phyloP scores from a whole-genome alignment of 768 basidiomycete genomes.

The Pholiota conissans region DNA sequence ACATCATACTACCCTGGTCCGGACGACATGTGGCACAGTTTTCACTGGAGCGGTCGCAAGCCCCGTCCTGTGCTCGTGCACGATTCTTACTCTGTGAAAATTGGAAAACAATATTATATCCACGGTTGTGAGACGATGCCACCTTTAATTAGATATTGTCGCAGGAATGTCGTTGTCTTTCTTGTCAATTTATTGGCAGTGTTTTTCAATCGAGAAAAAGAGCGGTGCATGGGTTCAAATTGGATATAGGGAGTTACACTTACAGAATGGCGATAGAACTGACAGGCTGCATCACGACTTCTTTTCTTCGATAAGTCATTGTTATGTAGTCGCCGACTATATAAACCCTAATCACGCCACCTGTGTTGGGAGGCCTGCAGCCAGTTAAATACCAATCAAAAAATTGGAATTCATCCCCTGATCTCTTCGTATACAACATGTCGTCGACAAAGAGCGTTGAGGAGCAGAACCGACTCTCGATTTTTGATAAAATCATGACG shows the following conservation, averaged over 20 bases:
- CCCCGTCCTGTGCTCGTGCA: too few relatives aligned
- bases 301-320: not conserved
- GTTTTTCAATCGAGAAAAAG: not conserved
- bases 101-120: not conserved
- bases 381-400: not conserved
- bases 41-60: too few relatives aligned
- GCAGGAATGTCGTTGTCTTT: not conserved
- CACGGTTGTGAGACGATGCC: not conserved
- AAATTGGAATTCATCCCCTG: not conserved
- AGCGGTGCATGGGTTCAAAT: not conserved
- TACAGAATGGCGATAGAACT: not conserved
- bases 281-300: not conserved
- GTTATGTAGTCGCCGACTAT: not conserved
- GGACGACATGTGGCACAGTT: not conserved
- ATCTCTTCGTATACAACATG: not conserved
- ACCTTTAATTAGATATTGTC: not conserved
- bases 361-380: not conserved
- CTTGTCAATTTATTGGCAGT: too few relatives aligned
- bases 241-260: not conserved
- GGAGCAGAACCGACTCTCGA: slow-evolving; percentile 4
- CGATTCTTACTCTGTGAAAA: too few relatives aligned
- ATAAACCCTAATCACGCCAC: not conserved
- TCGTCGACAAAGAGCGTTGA: not conserved
- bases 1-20: not conserved
- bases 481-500: slow-evolving; percentile 6